Base-by-base conservation (phyloP, 371 early-diverging fungal species). In the Caulochytrium protostelioides region DNA sequence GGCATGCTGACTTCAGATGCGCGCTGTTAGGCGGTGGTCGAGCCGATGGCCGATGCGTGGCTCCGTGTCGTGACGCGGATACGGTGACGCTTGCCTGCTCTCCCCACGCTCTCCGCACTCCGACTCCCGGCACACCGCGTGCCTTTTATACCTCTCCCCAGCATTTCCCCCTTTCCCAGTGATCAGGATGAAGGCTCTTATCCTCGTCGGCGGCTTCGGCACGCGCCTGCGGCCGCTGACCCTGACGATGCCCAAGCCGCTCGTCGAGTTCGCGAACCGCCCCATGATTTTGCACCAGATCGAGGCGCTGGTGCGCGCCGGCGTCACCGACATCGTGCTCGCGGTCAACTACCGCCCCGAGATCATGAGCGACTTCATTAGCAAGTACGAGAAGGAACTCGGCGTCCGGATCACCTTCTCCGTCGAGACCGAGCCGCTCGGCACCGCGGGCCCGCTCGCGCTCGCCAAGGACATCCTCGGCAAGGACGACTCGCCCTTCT, bases 271-370 rank as follows among this genome's bases (percentile, higher is more conserved):
- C 64, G 87, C 82, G 34, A 98, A 98, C 74, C 80, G 76, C 57
- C 98, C 98, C 27, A 98, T 99, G 81, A 84, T 99, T 45, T 68
- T 90, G 37, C 98, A 97, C 60, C 98, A 97, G 61, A 97, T 99
- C 46, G 89, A 91, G 54, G 89, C 83, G 13, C 63, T 99, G 7
- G 90, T 76, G n/a, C n/a, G n/a, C n/a, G n/a, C 79, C 35, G 97
- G 97, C 35, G 91, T 97, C 28, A 83, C 73, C 22, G 92, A 95
- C 55, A 76, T 99, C 28, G 97, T 99, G 18, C 60, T 99, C 31
- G 98, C 98, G 26, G 92, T 97, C 47, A 90, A 89, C 58, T 89
- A 94, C 64, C 70, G 76, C 28, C 84, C 83, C 16, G 90, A 94
- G 49, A 69, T 79, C 35, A 85, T 86, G 79, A 76, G 65, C 9